Conservation (phyloP, 352 stramenopile species). For the Globisporangium okanoganense region DNA sequence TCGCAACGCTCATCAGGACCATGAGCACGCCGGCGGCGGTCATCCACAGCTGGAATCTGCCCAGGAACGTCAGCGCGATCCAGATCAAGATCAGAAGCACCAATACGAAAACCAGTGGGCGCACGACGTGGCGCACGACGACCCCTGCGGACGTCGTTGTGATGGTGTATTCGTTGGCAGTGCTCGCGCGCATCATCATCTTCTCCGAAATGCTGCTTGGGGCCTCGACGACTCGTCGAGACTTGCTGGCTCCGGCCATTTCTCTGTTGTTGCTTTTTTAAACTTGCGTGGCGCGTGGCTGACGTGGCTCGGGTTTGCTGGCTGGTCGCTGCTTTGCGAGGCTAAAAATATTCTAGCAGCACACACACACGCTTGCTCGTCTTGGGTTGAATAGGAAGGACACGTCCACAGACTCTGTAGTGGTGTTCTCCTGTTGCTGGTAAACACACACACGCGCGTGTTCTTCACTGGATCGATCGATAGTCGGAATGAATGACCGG, state of each 20-base stretch:
- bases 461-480: conserved; percentile 4
- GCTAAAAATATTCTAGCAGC: background rate
- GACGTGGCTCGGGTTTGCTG: background rate
- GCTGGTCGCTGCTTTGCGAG: background rate
- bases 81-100: conserved; percentile 40
- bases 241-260: conserved; percentile 10
- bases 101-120: conserved; percentile 22
- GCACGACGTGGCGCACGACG: conserved; percentile 17
- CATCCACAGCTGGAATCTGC: conserved; percentile 66
- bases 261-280: background rate
- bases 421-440: background rate
- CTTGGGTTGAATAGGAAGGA: background rate
- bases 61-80: conserved; percentile 43
- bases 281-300: background rate
- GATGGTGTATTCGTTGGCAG: conserved; percentile 17
- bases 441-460: background rate
- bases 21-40: conserved; percentile 54
- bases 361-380: background rate
- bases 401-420: too few relatives aligned
- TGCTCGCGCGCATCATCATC: conserved; percentile 10
- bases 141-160: background rate
- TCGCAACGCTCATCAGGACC: conserved; percentile 56
- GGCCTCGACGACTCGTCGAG: conserved; percentile 8
- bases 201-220: conserved; percentile 2
- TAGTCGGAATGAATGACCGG: conserved; percentile 7